Conservation (phyloP, 257 asterid genomes). For the Scutellaria galericulata region DNA sequence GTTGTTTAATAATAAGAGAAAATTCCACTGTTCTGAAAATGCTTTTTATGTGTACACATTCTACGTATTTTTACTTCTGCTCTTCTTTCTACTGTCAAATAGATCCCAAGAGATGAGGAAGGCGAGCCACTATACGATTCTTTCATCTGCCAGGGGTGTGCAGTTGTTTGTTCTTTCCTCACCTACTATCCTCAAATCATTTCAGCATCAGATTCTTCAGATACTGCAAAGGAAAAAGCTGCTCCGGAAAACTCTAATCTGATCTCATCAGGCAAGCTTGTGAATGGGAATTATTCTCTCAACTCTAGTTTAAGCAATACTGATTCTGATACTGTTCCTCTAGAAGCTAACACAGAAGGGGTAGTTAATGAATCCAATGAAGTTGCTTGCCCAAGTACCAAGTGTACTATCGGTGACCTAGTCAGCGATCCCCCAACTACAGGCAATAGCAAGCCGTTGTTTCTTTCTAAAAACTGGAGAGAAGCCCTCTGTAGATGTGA, state of each 20-base stretch:
- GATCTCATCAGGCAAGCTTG: conserved; percentile 37
- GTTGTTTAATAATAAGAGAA: not conserved
- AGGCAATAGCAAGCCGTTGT: conserved; percentile 60
- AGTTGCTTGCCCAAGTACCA: conserved; percentile 52
- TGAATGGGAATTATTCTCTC: conserved; percentile 37
- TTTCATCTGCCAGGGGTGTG: conserved; percentile 80
- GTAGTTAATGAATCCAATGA: conserved; percentile 36
- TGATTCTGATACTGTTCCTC: conserved; percentile 22
- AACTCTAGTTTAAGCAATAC: conserved; percentile 32
- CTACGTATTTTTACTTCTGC: not conserved
- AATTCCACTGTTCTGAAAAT: not conserved
- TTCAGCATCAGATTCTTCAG: conserved; percentile 41
- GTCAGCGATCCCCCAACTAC: conserved; percentile 42
- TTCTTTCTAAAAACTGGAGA: conserved; percentile 83
- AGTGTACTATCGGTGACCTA: conserved; percentile 59
- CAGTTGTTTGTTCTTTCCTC: conserved; percentile 66
- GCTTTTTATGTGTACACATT: not conserved
- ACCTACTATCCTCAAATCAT: conserved; percentile 64
- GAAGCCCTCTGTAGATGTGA: conserved; percentile 73
- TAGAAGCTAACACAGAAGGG: conserved; percentile 14
- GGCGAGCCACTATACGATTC: conserved; percentile 89
- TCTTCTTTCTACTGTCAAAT: conserved; percentile 19
- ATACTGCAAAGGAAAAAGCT: conserved; percentile 47
- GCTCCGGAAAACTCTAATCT: conserved; percentile 42
- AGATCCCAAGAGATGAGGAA: conserved; percentile 90